Conservation (phyloP, 1,284 basidiomycete genomes). For the Wallemia mellicola region DNA sequence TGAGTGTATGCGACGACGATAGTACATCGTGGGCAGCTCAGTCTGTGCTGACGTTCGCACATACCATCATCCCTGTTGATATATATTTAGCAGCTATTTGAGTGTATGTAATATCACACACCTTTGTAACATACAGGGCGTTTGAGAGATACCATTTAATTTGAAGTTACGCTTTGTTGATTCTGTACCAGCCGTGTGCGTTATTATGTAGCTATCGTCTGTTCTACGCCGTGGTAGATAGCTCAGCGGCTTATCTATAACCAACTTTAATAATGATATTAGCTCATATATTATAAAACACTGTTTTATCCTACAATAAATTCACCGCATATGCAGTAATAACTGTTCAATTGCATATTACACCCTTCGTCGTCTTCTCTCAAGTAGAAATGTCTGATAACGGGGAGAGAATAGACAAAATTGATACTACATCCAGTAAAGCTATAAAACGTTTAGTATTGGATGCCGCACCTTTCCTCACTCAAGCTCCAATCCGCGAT, state of each 20-base stretch:
- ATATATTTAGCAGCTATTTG: background rate
- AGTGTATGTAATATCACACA: background rate
- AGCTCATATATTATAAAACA: background rate
- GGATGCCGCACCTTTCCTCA: constrained; percentile 69
- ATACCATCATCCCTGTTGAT: background rate
- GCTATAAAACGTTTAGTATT: constrained; percentile 47
- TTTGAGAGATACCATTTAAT: background rate
- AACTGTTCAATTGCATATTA: background rate
- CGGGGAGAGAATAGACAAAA: background rate
- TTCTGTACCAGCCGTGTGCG: background rate
- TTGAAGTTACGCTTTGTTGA: constrained; percentile 1
- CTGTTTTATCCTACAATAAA: background rate
- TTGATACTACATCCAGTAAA: background rate
- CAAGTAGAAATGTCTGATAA: background rate
- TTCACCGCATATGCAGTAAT: background rate
- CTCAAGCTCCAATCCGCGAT: constrained; percentile 51
- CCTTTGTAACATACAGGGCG: background rate
- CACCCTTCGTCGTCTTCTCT: background rate
- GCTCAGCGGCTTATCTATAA: background rate
- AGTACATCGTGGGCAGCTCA: background rate
- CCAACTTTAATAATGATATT: background rate
- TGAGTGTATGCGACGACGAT: background rate
- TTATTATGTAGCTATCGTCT: background rate
- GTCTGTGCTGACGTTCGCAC: background rate
- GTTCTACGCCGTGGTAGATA: background rate